Base-by-base conservation (phyloP, 164 flowering plant species). In the Taxillus chinensis region DNA sequence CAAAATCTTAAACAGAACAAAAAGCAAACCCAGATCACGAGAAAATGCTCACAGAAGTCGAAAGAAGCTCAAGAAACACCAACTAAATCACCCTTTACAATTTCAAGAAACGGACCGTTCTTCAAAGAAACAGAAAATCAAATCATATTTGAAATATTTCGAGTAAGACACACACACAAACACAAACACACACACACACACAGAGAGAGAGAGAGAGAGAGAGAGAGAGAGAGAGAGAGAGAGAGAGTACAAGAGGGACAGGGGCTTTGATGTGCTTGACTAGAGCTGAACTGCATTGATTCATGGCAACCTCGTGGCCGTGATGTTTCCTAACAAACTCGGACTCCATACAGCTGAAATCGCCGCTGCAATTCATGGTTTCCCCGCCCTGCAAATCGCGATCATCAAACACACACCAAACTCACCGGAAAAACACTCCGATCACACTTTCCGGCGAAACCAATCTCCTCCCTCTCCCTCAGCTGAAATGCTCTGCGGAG, bases 221-320 rank as follows among this genome's bases (percentile, higher is more conserved):
- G 39, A 67, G 6, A 54, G 45, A 64, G n/a, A 54, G 60, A 58
- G 53, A 53, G 60, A 75, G 67, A 58, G 46, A 59, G 55, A 39
- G 61, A 51, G 17, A 12, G 60, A 54, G 59, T 74, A 86, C 89
- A 46, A 86, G 89, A 67, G 48, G 82, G 71, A 83, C 74, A n/a
- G 89, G 89, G 58, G 89, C 89, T 57, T 70, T 81, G 84, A 86
- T 80, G 74, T 80, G 89, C 61, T 81, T 84, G 46, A 77, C 72
- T 38, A 86, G 77, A 50, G 80, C 72, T 4, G 92, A 83, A 45
- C 71, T 74, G 62, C 89, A 84, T 83, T 86, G 92, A 64, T 81
- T 74, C 16, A 73, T 83, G 3, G 60, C 69, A 16, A 65, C 69
- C 45, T 81, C 78, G 59, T 86, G 89, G 66, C 63, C 70, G 61